Conservation (phyloP, 352 stramenopile species). For the Pythium aristosporum region DNA sequence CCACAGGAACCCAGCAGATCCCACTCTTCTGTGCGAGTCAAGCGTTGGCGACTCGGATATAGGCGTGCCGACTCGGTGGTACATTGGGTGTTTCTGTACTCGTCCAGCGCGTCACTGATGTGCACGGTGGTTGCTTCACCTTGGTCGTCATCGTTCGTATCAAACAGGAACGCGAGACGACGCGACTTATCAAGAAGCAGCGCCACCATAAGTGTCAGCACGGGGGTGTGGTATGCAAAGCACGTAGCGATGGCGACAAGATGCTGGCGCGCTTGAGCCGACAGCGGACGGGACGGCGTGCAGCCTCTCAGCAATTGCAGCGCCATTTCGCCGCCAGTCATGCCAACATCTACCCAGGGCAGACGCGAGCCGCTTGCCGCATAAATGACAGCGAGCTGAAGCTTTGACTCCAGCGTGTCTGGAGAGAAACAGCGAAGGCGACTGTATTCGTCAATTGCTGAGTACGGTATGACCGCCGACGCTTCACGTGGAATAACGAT, state of each 20-base stretch:
- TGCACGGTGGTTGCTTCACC: not conserved
- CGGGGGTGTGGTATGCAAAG: conserved; percentile 5
- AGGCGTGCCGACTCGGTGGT: too few relatives aligned
- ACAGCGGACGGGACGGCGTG: conserved; percentile 34
- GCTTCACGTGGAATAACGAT: conserved; percentile 17
- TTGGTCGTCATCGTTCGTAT: conserved; percentile 1
- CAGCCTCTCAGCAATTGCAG: conserved; percentile 42
- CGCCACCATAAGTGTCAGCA: conserved; percentile 3
- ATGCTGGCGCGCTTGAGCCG: not conserved
- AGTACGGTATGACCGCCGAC: conserved; percentile 1
- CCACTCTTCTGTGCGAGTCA: conserved; percentile 14
- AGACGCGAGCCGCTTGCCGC: conserved; percentile 27
- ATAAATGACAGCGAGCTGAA: conserved; percentile 45
- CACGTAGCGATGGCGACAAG: conserved; percentile 4
- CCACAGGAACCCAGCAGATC: conserved; percentile 9
- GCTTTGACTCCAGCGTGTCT: conserved; percentile 34
- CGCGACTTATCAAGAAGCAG: conserved; percentile 18
- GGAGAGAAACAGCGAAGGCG: conserved; percentile 34
- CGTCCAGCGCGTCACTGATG: conserved; percentile 23
- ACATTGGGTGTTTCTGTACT: conserved; percentile 17
- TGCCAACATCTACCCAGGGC: conserved; percentile 32
- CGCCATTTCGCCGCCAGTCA: conserved; percentile 51
- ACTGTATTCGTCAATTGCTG: conserved; percentile 27
- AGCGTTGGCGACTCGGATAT: conserved; percentile 6
- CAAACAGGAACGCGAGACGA: conserved; percentile 40